Evolutionary conservation across 106 monocot genomes (phyloP), one percentile per base, ranked within the genome.

Genomic region (Acorus gramineus): DNA sequence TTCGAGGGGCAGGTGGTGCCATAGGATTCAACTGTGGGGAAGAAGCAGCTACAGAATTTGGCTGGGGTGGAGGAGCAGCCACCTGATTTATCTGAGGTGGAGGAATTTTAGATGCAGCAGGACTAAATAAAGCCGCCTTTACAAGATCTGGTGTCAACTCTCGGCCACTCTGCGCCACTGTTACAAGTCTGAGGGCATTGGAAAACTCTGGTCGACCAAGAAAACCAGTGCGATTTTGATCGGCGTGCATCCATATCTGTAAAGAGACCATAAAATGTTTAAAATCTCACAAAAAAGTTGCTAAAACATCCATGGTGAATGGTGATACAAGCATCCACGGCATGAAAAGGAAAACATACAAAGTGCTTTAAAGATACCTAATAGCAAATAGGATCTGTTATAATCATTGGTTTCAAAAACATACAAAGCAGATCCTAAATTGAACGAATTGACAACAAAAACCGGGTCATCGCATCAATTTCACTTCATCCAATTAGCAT

Each of bases 171-270:
- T 94, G 94, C 43, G 94, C 89, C 42, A 94, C 94, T 2, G 94
- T 94, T 7, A 89, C 89, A 71, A 94, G 86, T 63, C 65, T 89
- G 50, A 94, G 55, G 6, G 81, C 84, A 78, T 94, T 89, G 69
- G 79, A 84, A 72, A 94, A 94, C 64, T 94, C 94, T 44, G 55
- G 46, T n/a, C 89, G 89, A 14, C 94, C 94, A 59, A 94, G 86
- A 76, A 75, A 98, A 69, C 85, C 83, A 64, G 57, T 70, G 56
- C 69, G 73, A 55, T 77, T 91, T 74, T 78, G 71, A 73, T 91
- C 82, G 63, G 90, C 80, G 73, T 88, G 72, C 73, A 72, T 88
- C 93, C 93, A 93, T 74, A 93, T 80, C 93, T 93, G 80, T 73
- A 87, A 1, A 71, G 1, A 28, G 28, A 28, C 28, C 61, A 77